A percentile compares a stretch with the other conserved stretches of the same genome.
These are phyloP conservation scores for Chrysanthemum lavandulifolium DNA, from an alignment of 129 eudicot species.

Conservation along the genomic window DNA sequence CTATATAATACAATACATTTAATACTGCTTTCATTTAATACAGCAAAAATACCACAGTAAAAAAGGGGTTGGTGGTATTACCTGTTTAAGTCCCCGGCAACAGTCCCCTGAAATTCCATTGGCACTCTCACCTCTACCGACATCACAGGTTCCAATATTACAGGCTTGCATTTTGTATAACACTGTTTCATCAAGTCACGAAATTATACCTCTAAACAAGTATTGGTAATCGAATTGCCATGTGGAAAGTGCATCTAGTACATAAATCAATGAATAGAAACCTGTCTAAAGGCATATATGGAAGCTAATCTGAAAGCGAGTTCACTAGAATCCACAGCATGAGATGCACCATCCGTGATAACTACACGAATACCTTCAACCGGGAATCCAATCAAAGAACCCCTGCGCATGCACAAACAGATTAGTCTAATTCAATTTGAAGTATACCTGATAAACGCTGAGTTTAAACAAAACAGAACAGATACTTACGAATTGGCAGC, in stretches of 20 bases:
- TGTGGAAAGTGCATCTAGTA: background rate
- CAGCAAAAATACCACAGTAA: constrained; percentile 12
- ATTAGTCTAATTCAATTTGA: background rate
- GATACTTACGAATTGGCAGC: constrained; percentile 94
- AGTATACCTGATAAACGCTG: background rate
- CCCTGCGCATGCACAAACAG: constrained; percentile 53
- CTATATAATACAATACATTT: constrained; percentile 40
- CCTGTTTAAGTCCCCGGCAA: constrained; percentile 96
- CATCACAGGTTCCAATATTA: constrained; percentile 96
- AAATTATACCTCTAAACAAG: background rate
- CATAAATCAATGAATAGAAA: background rate
- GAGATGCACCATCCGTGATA: constrained; percentile 89
- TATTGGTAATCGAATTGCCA: background rate
- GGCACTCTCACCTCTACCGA: constrained; percentile 90
- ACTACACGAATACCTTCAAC: constrained; percentile 81
- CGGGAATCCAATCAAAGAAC: constrained; percentile 93
- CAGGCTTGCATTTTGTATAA: constrained; percentile 74
- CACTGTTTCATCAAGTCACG: constrained; percentile 49
- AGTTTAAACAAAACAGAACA: background rate
- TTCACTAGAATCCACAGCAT: constrained; percentile 99
- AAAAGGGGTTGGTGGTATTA: constrained; percentile 23
- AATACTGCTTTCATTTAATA: background rate
- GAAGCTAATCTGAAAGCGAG: constrained; percentile 97
- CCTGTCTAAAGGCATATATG: constrained; percentile 98
- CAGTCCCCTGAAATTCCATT: constrained; percentile 89